A percentile compares a stretch with the other conserved stretches of the same genome.
Conservation (phyloP, 2,329 filamentous ascomycete species). For the Nigrospora oryzae region DNA sequence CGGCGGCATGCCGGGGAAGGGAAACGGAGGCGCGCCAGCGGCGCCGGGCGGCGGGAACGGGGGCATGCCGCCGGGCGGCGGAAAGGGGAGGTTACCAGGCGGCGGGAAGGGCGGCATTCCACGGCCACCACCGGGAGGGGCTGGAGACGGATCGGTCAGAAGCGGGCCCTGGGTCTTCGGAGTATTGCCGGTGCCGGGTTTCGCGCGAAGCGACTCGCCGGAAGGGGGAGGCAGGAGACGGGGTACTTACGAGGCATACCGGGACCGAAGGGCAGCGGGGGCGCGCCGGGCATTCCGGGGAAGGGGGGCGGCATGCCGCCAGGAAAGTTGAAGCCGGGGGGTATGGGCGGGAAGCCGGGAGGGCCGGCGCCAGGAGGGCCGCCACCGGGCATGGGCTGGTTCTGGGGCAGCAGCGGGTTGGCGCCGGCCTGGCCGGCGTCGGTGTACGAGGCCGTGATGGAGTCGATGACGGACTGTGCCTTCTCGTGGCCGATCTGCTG, state of each 20-base stretch:
- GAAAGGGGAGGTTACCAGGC: constrained; percentile 23
- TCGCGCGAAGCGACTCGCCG: neutral
- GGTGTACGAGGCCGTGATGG: constrained; percentile 91
- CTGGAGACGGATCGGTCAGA: constrained; percentile 5
- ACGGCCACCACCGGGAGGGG: constrained; percentile 25
- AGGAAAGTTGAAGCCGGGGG: constrained; percentile 52
- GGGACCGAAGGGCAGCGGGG: constrained; percentile 28
- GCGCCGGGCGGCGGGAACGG: constrained; percentile 25
- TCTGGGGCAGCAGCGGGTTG: constrained; percentile 74
- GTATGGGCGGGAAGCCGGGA: constrained; percentile 29
- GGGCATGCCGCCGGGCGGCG: constrained; percentile 18
- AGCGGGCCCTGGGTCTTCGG: neutral
- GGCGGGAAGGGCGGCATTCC: constrained; percentile 39
- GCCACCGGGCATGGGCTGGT: constrained; percentile 46
- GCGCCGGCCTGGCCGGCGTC: constrained; percentile 82
- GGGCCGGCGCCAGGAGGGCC: constrained; percentile 19
- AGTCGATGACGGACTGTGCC: constrained; percentile 96
- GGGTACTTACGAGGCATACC: constrained; percentile 46
- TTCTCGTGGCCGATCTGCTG: constrained; percentile 99
- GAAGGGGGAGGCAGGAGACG: neutral
- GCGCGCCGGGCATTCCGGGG: constrained; percentile 34
- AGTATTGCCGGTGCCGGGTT: neutral
- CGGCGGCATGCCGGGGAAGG: constrained; percentile 35
- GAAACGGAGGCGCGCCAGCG: constrained; percentile 40
- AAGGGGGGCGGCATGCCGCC: constrained; percentile 33